These are phyloP conservation scores for Fragaria ananassa DNA, from an alignment of 306 rosid species.

Conservation along the genomic window DNA sequence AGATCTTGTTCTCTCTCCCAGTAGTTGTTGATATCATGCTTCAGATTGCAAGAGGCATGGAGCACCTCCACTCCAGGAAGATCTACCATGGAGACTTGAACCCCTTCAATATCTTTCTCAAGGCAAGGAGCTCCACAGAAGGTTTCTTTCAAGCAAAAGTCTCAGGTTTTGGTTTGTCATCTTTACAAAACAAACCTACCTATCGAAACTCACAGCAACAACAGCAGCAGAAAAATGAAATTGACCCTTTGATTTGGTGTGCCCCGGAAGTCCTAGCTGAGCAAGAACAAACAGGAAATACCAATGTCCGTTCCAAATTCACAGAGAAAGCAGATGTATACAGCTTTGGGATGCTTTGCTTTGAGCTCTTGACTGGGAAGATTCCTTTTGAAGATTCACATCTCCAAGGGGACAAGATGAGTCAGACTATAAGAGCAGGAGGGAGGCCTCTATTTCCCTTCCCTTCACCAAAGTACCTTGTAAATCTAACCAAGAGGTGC, in stretches of 20 bases:
- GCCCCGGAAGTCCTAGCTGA: conserved; percentile 81
- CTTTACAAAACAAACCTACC: conserved; percentile 11
- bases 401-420: conserved; percentile 70
- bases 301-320: conserved; percentile 28
- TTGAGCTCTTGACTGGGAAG: conserved; percentile 83
- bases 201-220: conserved; percentile 32
- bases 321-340: conserved; percentile 85
- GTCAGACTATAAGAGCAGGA: conserved; percentile 64
- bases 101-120: conserved; percentile 60
- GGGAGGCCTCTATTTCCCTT: conserved; percentile 92
- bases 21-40: conserved; percentile 88
- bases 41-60: conserved; percentile 90
- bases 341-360: conserved; percentile 88
- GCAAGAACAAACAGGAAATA: conserved; percentile 43
- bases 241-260: conserved; percentile 61
- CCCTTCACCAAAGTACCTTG: conserved; percentile 78
- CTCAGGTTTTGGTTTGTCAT: conserved; percentile 63
- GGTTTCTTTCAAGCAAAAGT: conserved; percentile 73
- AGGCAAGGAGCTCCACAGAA: conserved; percentile 57
- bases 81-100: conserved; percentile 77
- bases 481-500: conserved; percentile 67
- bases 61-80: conserved; percentile 66
- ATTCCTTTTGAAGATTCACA: conserved; percentile 77
- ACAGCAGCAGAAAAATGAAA: conserved; percentile 23
- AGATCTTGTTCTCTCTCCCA: conserved; percentile 59